Evolutionary conservation across 2,329 filamentous ascomycete genomes (phyloP), one percentile per base, ranked within the genome.

Genomic region (Stachybotrys echinatus): DNA sequence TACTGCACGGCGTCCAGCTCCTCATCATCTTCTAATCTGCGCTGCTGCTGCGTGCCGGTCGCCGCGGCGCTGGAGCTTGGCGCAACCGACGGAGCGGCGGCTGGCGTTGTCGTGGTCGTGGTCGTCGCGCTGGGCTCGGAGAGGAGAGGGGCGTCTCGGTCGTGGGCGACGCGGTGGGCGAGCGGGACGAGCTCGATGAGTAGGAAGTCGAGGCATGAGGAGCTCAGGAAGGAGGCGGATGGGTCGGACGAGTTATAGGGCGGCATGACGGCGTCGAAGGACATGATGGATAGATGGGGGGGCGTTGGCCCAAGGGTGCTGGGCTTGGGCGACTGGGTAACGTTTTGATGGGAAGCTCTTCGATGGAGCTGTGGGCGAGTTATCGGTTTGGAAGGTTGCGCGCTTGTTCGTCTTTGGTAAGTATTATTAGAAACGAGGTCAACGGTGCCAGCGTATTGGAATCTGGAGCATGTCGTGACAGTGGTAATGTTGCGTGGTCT

Each of bases 141-240:
- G 52, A 75, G 66, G 52, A 77, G 68, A 48, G 70, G 65, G 23
- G 71, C 72, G 51, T 84, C 81, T 5, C 90, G 76, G 62, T 94
- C 86, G 62, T 85, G 81, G 20, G 89, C 85, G 54, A 97, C 79
- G 56, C 94, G 85, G 69, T 95, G 90, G 5, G 92, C 89, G 76
- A 97, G 87, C 38, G 94, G 94, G 17, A 99, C 94, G 49, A 99
- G 83, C 74, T 99, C 94, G 65, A 97, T 97, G 60, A 99, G 82
- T 50, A 99, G 82, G 60, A 99, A 87, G 70, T 99, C 94, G 61
- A 99, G 84, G 66, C 88, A 91, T 45, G 92, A 94, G 50, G 87
- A 83, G 72, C 82, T 87, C 60, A 96, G 78, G 72, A 92, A 88
- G 53, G 84, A 83, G 51, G 88, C 87, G 52, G 77, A 77, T 37